Percentiles rank a stretch among this genome's conserved stretches.
phyloP scores from a whole-genome alignment of 2,329 filamentous ascomycete species.

The Hypoxylon sp. region DNA sequence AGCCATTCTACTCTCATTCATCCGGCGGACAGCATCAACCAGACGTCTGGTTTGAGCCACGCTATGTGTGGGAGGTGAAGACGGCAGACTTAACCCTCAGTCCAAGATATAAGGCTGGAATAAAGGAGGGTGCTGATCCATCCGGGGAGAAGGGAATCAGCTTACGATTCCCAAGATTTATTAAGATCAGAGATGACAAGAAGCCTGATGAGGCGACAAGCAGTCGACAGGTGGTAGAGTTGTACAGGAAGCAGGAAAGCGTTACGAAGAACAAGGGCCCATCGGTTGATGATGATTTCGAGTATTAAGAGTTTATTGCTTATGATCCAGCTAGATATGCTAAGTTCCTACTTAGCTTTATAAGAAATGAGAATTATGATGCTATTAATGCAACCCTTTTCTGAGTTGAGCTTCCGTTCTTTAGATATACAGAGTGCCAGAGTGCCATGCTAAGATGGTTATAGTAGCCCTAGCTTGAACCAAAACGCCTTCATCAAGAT shows the following conservation, averaged over 20 bases:
- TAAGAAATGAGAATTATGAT: slow-evolving; percentile 14
- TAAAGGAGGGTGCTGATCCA: slow-evolving; percentile 78
- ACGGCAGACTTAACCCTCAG: slow-evolving; percentile 94
- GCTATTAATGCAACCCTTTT: background rate
- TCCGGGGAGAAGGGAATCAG: slow-evolving; percentile 81
- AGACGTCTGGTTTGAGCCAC: slow-evolving; percentile 97
- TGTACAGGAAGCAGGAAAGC: slow-evolving; percentile 95
- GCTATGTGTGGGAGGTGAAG: slow-evolving; percentile 96
- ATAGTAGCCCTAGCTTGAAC: background rate
- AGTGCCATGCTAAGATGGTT: slow-evolving; percentile 2
- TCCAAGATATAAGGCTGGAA: slow-evolving; percentile 91
- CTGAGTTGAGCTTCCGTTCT: background rate
- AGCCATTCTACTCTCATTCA: slow-evolving; percentile 93
- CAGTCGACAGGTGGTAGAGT: slow-evolving; percentile 87
- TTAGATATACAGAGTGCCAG: background rate
- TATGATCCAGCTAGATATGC: slow-evolving; percentile 18
- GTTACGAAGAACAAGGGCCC: slow-evolving; percentile 87
- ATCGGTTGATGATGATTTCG: slow-evolving; percentile 94
- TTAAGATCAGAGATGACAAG: slow-evolving; percentile 93
- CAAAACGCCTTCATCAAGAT: background rate
- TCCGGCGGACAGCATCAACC: slow-evolving; percentile 89
- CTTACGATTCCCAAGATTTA: slow-evolving; percentile 90
- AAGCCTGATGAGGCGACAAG: slow-evolving; percentile 90
- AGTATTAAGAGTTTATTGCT: slow-evolving; percentile 71
- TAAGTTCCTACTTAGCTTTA: slow-evolving; percentile 5